phyloP scores from a whole-genome alignment of 164 flowering plant species.

The Tinospora cordifolia region DNA sequence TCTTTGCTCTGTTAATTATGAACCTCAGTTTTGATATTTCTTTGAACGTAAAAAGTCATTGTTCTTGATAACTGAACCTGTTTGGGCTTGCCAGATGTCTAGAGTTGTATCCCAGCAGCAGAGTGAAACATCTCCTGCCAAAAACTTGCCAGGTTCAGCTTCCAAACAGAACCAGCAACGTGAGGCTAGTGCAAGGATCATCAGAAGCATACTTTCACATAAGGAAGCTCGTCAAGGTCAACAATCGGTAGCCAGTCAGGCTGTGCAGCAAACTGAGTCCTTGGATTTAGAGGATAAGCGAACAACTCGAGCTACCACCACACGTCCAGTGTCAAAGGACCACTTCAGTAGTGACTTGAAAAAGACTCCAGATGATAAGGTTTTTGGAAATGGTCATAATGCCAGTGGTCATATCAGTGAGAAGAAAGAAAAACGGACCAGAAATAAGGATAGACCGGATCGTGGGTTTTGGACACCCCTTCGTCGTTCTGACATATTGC shows the following conservation, averaged over 20 bases:
- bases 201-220: constrained; percentile 32
- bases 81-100: constrained; percentile 26
- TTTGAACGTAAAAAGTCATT: neutral
- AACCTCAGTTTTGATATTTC: neutral
- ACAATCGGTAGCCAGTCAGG: neutral
- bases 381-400: constrained; percentile 32
- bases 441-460: constrained; percentile 75
- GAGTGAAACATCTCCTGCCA: constrained; percentile 28
- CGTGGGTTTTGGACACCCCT: constrained; percentile 72
- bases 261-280: constrained; percentile 43
- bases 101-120: constrained; percentile 28
- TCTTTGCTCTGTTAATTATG: neutral
- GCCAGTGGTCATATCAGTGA: constrained; percentile 29
- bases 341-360: constrained; percentile 31
- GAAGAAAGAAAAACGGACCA: constrained; percentile 54
- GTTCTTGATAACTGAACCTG: neutral
- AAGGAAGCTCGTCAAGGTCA: constrained; percentile 12
- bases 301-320: constrained; percentile 47
- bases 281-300: constrained; percentile 47
- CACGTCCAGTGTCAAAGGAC: constrained; percentile 25
- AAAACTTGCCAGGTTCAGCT: constrained; percentile 26
- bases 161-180: constrained; percentile 49
- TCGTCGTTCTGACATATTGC: constrained; percentile 63
- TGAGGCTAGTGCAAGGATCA: constrained; percentile 56
- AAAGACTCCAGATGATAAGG: constrained; percentile 43